Base-by-base conservation (phyloP, 2,329 filamentous ascomycete species). In the Pyrenophora tritici-repentis region DNA sequence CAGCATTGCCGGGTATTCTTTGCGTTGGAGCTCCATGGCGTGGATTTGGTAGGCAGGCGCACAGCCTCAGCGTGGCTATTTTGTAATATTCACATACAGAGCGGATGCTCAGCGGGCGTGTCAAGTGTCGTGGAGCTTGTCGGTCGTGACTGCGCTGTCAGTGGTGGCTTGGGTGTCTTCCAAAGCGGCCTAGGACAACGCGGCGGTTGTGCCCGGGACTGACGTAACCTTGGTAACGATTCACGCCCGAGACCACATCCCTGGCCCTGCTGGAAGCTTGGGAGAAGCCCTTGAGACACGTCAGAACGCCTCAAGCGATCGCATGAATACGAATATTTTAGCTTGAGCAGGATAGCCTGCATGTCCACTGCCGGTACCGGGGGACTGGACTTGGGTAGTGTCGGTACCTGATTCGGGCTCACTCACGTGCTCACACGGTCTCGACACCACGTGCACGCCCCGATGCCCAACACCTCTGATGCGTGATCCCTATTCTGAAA, bases 1-100 rank as follows among this genome's bases (percentile, higher is more conserved):
- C 87, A 96, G 87, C 84, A 97, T 87, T 65, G 86, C 87, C 75
- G 93, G 91, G 81, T 97, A 97, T 77, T 97, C 93, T 75, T 89
- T 83, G 77, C 91, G 86, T 73, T 89, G 87, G 70, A 93, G 83
- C 69, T 87, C 87, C 73, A 77, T 77, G 58, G 61, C 60, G 59
- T 53, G 42, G 50, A 46, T 24, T 47, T 37, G 29, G 38, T 20
- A 49, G 53, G 51, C 51, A 50, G 59, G 66, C 62, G 63, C 66
- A 62, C 63, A 62, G 67, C 67, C 68, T 55, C 59, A 44, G 49
- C 42, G 40, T 33, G 50, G 56, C 57, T 43, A 52, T 44, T 55
- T 41, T 56, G 51, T 51, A 37, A 3, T 43, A 53, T 63, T 70
- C 58, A 66, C 68, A 71, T 71, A 71, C 70, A 63, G 62, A 66